A percentile compares a stretch with the other conserved stretches of the same genome.
These are phyloP conservation scores for Alnus glutinosa DNA, from an alignment of 306 rosid genomes.

Conservation along the genomic window DNA sequence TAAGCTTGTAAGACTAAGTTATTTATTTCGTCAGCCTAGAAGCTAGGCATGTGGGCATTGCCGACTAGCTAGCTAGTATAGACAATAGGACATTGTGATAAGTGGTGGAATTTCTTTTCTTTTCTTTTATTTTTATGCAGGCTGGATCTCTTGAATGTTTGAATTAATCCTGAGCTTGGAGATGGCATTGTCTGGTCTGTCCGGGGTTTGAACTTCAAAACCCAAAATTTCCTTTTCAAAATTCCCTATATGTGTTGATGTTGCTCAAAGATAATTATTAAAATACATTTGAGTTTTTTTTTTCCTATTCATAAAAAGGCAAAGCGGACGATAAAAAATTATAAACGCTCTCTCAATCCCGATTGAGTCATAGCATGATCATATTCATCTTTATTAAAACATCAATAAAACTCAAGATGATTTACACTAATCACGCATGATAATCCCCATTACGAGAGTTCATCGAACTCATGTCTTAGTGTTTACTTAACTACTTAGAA, in stretches of 20 bases:
- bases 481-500: too few relatives aligned
- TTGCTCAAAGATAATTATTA: background rate
- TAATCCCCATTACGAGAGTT: too few relatives aligned
- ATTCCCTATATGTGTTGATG: background rate
- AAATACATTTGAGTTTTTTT: background rate
- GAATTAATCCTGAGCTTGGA: conserved; percentile 7
- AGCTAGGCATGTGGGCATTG: background rate
- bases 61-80: background rate
- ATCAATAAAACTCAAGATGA: too few relatives aligned
- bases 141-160: conserved; percentile 7
- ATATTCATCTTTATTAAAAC: too few relatives aligned
- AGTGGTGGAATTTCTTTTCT: too few relatives aligned
- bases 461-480: too few relatives aligned
- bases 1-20: background rate
- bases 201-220: conserved; percentile 12
- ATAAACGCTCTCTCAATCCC: too few relatives aligned
- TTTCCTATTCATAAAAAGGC: too few relatives aligned
- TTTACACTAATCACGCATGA: too few relatives aligned
- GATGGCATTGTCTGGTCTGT: conserved; percentile 15
- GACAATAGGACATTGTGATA: background rate
- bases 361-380: too few relatives aligned
- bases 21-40: background rate
- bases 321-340: too few relatives aligned
- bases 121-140: too few relatives aligned
- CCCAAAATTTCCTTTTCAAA: conserved; percentile 13